These are phyloP conservation scores for Colletotrichum sp. DNA, from an alignment of 2,329 filamentous ascomycete species.

Conservation along the genomic window DNA sequence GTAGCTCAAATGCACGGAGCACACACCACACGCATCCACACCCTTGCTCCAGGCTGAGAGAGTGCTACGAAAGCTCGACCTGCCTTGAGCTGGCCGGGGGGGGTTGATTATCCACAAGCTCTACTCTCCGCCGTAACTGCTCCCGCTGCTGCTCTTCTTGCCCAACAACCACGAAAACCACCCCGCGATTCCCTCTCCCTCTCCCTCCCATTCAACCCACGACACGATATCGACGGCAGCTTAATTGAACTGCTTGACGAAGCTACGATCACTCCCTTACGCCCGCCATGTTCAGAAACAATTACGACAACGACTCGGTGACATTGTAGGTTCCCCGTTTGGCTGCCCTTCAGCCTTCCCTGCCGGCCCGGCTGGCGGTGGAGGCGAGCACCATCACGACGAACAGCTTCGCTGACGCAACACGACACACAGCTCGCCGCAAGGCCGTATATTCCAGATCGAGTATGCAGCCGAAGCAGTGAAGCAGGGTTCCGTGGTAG, in stretches of 20 bases:
- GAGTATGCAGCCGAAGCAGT: constrained; percentile 99
- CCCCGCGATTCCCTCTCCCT: constrained; percentile 5
- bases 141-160: not conserved
- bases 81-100: constrained; percentile 24
- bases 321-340: constrained; percentile 77
- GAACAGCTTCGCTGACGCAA: not conserved
- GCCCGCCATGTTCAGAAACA: constrained; percentile 91
- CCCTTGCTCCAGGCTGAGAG: constrained; percentile 23
- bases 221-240: not conserved
- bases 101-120: constrained; percentile 20
- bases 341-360: constrained; percentile 2
- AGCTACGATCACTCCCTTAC: constrained; percentile 16
- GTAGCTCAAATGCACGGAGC: constrained; percentile 19
- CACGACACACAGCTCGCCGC: constrained; percentile 77
- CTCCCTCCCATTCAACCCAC: not conserved
- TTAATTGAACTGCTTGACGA: constrained; percentile 11
- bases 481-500: constrained; percentile 98
- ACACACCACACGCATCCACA: not conserved
- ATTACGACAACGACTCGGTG: constrained; percentile 99
- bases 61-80: constrained; percentile 35
- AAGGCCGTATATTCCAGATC: constrained; percentile 99
- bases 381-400: not conserved
- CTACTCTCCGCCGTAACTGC: constrained; percentile 3
- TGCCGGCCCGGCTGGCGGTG: not conserved
- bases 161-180: constrained; percentile 17